phyloP scores from a whole-genome alignment of 371 early-diverging fungal genomes.

The Parasitella parasitica region DNA sequence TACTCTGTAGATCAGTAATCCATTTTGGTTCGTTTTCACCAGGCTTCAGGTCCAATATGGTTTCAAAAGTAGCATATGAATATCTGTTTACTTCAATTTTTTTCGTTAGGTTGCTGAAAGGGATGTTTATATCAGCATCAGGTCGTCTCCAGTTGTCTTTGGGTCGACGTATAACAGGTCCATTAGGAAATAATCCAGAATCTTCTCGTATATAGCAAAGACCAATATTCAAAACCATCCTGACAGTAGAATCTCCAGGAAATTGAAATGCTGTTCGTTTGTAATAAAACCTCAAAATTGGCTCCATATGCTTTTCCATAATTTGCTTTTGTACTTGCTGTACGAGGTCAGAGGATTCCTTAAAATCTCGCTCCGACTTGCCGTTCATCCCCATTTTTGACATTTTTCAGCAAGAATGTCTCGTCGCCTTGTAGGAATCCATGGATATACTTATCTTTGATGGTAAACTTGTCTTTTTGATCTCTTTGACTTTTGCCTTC shows the following conservation, averaged over 20 bases:
- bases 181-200: slow-evolving; percentile 62
- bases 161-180: slow-evolving; percentile 52
- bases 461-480: slow-evolving; percentile 92
- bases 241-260: slow-evolving; percentile 95
- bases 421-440: slow-evolving; percentile 82
- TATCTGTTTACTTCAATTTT: slow-evolving; percentile 86
- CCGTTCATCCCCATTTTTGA: slow-evolving; percentile 76
- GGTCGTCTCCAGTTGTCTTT: slow-evolving; percentile 90
- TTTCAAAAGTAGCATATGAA: slow-evolving; percentile 98
- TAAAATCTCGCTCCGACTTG: slow-evolving; percentile 79
- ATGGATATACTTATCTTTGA: slow-evolving; percentile 94
- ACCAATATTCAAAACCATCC: slow-evolving; percentile 98
- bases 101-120: slow-evolving; percentile 67
- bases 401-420: slow-evolving; percentile 68
- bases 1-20: slow-evolving; percentile 89
- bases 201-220: slow-evolving; percentile 97
- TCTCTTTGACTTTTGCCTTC: slow-evolving; percentile 97
- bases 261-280: slow-evolving; percentile 99
- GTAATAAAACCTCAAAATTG: slow-evolving; percentile 91
- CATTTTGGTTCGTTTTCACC: slow-evolving; percentile 91
- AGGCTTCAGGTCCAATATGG: slow-evolving; percentile 90
- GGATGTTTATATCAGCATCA: slow-evolving; percentile 87
- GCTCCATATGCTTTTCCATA: slow-evolving; percentile 74
- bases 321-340: slow-evolving; percentile 83
- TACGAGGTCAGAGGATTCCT: slow-evolving; percentile 72